These are phyloP conservation scores for Pleoardoris graminearum DNA, from an alignment of 2,329 filamentous ascomycete genomes.

Conservation along the genomic window DNA sequence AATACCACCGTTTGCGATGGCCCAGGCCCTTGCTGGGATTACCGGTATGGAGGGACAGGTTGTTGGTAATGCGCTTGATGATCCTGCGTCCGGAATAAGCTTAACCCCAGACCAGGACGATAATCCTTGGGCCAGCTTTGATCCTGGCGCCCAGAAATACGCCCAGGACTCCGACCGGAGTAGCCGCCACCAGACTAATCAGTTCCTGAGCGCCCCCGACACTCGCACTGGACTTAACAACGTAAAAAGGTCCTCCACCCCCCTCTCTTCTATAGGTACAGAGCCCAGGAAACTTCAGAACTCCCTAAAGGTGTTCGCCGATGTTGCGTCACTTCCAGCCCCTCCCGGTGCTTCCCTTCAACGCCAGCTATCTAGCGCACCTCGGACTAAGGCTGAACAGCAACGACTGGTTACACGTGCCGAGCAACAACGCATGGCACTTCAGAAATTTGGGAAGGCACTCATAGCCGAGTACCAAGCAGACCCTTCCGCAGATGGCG, in stretches of 20 bases:
- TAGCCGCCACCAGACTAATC: neutral
- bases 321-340: constrained; percentile 12
- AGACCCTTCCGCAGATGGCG: constrained; percentile 15
- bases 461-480: constrained; percentile 23
- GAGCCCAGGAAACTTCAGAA: constrained; percentile 1
- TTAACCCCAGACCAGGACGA: constrained; percentile 27
- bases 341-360: neutral
- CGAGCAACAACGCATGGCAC: constrained; percentile 32
- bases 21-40: constrained; percentile 38
- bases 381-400: constrained; percentile 37
- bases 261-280: neutral
- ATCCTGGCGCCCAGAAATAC: constrained; percentile 17
- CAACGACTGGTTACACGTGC: constrained; percentile 27
- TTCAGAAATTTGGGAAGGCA: constrained; percentile 29
- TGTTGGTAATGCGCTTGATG: constrained; percentile 25
- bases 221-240: neutral
- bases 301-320: constrained; percentile 14
- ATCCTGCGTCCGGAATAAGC: constrained; percentile 23
- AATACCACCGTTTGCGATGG: constrained; percentile 15
- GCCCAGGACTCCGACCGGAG: constrained; percentile 19
- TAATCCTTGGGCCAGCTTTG: constrained; percentile 22
- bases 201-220: constrained; percentile 3
- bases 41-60: constrained; percentile 25
- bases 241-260: neutral
- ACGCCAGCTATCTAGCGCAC: constrained; percentile 21